Evolutionary conservation across 106 monocot species (phyloP).

Genomic region (Dioscorea zingiberensis): DNA sequence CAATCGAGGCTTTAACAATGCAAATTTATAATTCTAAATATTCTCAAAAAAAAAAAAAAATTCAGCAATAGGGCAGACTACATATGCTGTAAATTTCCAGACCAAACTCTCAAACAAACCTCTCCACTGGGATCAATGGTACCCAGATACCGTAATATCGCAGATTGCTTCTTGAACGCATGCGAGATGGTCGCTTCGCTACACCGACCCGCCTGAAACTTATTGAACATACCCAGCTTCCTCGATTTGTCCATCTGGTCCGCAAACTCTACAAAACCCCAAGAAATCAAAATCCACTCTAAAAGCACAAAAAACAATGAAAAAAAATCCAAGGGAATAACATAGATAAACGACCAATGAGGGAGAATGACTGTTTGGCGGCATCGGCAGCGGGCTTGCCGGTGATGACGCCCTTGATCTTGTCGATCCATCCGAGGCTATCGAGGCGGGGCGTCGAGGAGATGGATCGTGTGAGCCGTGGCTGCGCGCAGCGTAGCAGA

Average conservation of each 20-base stretch:
- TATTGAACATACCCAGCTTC: conserved; percentile 65
- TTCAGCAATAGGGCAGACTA: no score
- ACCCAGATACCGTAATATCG: conserved; percentile 77
- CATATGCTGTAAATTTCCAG: neutral
- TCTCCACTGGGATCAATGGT: conserved; percentile 76
- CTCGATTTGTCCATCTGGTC: conserved; percentile 90
- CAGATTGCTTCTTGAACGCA: conserved; percentile 72
- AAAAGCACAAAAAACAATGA: neutral
- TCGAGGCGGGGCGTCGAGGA: conserved; percentile 49
- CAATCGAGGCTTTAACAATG: no score
- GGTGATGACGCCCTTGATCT: conserved; percentile 92
- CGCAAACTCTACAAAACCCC: conserved; percentile 59
- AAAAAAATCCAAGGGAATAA: neutral
- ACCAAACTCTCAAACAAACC: conserved; percentile 23
- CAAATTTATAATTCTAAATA: no score
- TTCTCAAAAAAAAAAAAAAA: no score
- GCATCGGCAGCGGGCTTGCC: conserved; percentile 14
- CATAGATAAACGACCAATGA: conserved; percentile 30
- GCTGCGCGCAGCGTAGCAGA: conserved; percentile 1
- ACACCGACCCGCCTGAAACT: conserved; percentile 68
- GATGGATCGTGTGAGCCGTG: conserved; percentile 48
- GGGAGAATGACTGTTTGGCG: conserved; percentile 32
- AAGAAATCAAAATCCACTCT: neutral
- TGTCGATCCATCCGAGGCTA: conserved; percentile 78
- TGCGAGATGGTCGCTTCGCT: conserved; percentile 65